Evolutionary conservation across 2,329 filamentous ascomycete species (phyloP), one percentile per base, ranked within the genome.

Genomic region (Claviceps sorghi): DNA sequence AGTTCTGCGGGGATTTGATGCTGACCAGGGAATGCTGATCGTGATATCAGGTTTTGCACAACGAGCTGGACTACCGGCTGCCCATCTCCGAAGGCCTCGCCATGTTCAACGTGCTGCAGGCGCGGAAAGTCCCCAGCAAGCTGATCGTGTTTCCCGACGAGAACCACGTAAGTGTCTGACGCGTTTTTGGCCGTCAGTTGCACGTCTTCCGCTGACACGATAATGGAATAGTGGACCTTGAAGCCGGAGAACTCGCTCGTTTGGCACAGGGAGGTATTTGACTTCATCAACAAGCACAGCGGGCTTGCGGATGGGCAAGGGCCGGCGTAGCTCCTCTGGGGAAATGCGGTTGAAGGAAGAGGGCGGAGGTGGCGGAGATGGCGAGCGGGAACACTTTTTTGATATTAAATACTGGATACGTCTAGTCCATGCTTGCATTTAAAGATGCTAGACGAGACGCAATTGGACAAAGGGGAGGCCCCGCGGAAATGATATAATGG

Each of bases 211-310:
- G 21, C 36, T 56, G 26, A 60, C 47, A 5, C 6, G 17, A 46
- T 30, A 8, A 45, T n/a, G 6, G 4, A 32, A 6, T 49, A 82
- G 78, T 83, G 88, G 88, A 89, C 96, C 4, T 64, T 95, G 51
- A 95, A 95, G 65, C 87, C 85, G 0, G 91, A 96, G 68, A 97
- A 97, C 66, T 86, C 83, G 3, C 71, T 96, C 19, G 76, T 94
- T 21, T 97, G 93, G 93, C 89, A 97, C 62, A 78, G 78, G 52
- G 86, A 88, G 53, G 89, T 97, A 17, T 64, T 96, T 32, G 80
- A 80, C 52, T 96, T 86, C 81, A 82, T 83, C 57, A 83, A 83
- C 60, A 77, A 80, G 61, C 80, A 79, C 58, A 74, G 74, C 26
- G 75, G 75, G 0, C 61, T 79, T 22, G 59, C 60, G 1, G 58